Base-by-base conservation (phyloP, 2,329 filamentous ascomycete species). In the Emmonsia crescens region DNA sequence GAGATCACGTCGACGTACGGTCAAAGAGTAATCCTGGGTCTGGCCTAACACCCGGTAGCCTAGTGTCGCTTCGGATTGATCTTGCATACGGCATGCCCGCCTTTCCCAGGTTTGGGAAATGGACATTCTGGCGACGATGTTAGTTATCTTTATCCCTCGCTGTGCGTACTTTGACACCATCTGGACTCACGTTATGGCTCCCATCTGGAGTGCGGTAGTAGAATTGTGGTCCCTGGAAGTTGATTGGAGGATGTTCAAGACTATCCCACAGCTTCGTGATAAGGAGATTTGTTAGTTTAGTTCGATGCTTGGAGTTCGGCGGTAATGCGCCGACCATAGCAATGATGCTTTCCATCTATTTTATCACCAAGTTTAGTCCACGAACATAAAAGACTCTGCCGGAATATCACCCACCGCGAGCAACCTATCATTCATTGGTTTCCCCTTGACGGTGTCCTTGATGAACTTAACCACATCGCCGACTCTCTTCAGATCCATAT, bases 231-330 rank as follows among this genome's bases (percentile, higher is more conserved):
- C 71, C 70, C 29, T 70, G 62, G 46, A 69, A 72, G 14, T 68
- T 71, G 12, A 72, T 57, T 1, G 72, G 71, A 33, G 72, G 72
- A 61, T 74, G 72, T 36, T 71, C 65, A 59, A 74, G 63, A 55
- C 66, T 71, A 57, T 72, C 66, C 67, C 70, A 74, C n/a, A 72
- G 63, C 31, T 64, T 62, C 21, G 68, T 70, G 57, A 74, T 68
- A 57, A 72, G 68, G 14, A 65, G 62, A 44, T 64, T 60, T 24
- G 65, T 69, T 19, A 73, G 60, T 55, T 68, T 66, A 29, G 66
- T 66, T 8, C 69, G 64, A 14, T 65, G 61, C 40, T 66, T 64
- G 3, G 65, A 67, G 21, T 61, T 62, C 6, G 58, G 60, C n/a
- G 68, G 68, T 59, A 70, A 60, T 12, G 68, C 66, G 27, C 68